Percentiles rank a stretch among this genome's conserved stretches.
Evolutionary conservation across 768 basidiomycete genomes (phyloP).

Genomic region (Boletus rex-veris): DNA sequence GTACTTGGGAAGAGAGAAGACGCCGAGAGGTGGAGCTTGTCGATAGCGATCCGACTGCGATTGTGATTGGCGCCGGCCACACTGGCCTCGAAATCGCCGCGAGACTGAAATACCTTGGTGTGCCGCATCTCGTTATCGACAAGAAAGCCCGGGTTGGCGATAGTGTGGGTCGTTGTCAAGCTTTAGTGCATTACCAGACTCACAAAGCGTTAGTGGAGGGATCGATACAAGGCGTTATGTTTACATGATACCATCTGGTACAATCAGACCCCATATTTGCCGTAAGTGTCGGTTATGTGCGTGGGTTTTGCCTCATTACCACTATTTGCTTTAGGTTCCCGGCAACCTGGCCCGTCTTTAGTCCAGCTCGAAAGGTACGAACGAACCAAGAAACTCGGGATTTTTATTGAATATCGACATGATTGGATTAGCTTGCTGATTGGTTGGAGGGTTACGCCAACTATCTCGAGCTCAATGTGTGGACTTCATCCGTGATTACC

Average conservation of each 20-base stretch:
- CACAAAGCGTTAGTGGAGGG: conserved; percentile 41
- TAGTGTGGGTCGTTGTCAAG: conserved; percentile 19
- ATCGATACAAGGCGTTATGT: conserved; percentile 55
- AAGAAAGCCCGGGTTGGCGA: conserved; percentile 50
- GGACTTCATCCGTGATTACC: conserved; percentile 49
- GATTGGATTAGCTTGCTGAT: conserved; percentile 47
- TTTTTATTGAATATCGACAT: too few relatives aligned
- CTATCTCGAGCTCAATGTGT: conserved; percentile 58
- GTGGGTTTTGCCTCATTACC: background rate
- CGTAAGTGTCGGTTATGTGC: conserved; percentile 22
- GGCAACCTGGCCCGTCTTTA: conserved; percentile 49
- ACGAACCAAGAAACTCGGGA: background rate
- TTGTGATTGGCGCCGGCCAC: conserved; percentile 66
- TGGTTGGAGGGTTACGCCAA: conserved; percentile 65
- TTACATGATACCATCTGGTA: conserved; percentile 54
- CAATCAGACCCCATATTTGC: conserved; percentile 55
- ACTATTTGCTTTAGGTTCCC: conserved; percentile 42
- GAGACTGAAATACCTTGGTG: conserved; percentile 55
- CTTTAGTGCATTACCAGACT: background rate
- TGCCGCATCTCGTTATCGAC: conserved; percentile 57
- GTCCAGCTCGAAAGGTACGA: conserved; percentile 47
- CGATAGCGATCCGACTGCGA: conserved; percentile 49
- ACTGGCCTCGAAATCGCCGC: conserved; percentile 64
- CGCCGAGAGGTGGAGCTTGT: conserved; percentile 34
- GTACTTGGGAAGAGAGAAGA: conserved; percentile 46